These are phyloP conservation scores for Triglochin maritima DNA, from an alignment of 106 monocot species.

Conservation along the genomic window DNA sequence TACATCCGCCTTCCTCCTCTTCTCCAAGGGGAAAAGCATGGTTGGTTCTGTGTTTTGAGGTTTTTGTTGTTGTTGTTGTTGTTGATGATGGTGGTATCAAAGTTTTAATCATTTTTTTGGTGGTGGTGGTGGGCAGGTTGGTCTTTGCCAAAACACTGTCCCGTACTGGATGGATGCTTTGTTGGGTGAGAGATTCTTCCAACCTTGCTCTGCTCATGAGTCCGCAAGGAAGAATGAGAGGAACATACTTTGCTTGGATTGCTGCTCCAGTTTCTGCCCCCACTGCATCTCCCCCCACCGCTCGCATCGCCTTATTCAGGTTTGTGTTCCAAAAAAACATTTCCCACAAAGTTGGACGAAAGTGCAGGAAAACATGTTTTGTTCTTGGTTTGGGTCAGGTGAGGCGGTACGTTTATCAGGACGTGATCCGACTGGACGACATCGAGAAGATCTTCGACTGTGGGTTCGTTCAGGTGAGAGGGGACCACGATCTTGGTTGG, in stretches of 20 bases:
- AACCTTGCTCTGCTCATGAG: constrained; percentile 37
- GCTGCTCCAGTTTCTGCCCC: constrained; percentile 60
- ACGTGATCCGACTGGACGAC: constrained; percentile 57
- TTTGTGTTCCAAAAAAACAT: background rate
- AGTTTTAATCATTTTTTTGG: background rate
- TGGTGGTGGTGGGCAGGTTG: constrained; percentile 15
- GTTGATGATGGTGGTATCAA: too few species aligned
- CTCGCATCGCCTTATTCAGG: constrained; percentile 64
- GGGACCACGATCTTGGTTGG: background rate
- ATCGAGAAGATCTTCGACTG: constrained; percentile 56
- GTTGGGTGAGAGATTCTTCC: constrained; percentile 47
- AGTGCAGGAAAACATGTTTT: background rate
- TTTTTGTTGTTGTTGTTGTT: background rate
- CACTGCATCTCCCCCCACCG: constrained; percentile 47
- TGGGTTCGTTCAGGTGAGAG: constrained; percentile 46
- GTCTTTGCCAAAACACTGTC: constrained; percentile 11
- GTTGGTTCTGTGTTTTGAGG: background rate
- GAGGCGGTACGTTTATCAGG: constrained; percentile 70
- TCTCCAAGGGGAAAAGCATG: background rate
- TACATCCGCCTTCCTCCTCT: too few species aligned
- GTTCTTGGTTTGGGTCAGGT: constrained; percentile 26
- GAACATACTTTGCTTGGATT: constrained; percentile 75
- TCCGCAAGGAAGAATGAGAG: constrained; percentile 61
- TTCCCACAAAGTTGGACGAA: background rate
- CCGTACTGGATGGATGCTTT: constrained; percentile 51